Percentiles rank a stretch among this genome's conserved stretches.
These are phyloP conservation scores for Sporothrix brunneoviolacea DNA, from an alignment of 2,329 filamentous ascomycete genomes.

Conservation along the genomic window DNA sequence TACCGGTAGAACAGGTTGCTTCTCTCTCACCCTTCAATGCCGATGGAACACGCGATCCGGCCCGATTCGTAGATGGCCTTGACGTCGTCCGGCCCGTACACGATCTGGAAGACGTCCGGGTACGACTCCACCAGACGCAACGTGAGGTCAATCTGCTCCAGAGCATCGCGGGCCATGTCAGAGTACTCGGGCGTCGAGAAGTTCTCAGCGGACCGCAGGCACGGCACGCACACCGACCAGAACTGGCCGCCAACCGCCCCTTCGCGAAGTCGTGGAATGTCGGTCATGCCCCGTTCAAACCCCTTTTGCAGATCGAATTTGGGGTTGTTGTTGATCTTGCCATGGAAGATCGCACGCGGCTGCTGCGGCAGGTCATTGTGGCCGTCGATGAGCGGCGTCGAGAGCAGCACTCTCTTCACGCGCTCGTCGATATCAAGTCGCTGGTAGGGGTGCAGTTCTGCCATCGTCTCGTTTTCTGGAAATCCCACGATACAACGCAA, in stretches of 20 bases:
- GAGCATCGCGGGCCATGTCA: slow-evolving; percentile 36
- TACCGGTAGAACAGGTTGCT: no score
- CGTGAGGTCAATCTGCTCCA: slow-evolving; percentile 71
- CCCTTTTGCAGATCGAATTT: slow-evolving; percentile 28
- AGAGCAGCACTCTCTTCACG: slow-evolving; percentile 23
- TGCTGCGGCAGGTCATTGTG: slow-evolving; percentile 30
- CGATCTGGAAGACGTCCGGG: slow-evolving; percentile 59
- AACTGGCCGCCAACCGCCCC: slow-evolving; percentile 19
- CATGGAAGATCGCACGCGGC: slow-evolving; percentile 22
- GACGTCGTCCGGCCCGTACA: slow-evolving; percentile 40
- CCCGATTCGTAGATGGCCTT: slow-evolving; percentile 23
- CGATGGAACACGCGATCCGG: slow-evolving; percentile 29
- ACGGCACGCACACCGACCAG: slow-evolving; percentile 21
- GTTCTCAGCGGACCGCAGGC: slow-evolving; percentile 17
- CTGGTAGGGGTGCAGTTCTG: slow-evolving; percentile 19
- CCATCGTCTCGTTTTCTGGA: no score
- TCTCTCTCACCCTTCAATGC: slow-evolving; percentile 24
- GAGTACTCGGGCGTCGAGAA: slow-evolving; percentile 17
- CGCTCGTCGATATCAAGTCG: slow-evolving; percentile 24
- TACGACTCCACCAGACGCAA: slow-evolving; percentile 56
- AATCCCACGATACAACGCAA: no score
- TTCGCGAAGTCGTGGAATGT: slow-evolving; percentile 23
- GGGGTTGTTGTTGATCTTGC: slow-evolving; percentile 27
- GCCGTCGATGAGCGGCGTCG: slow-evolving; percentile 29
- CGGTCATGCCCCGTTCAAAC: slow-evolving; percentile 28